phyloP scores from a whole-genome alignment of 352 stramenopile species.

The Phytophthora chlamydospora region DNA sequence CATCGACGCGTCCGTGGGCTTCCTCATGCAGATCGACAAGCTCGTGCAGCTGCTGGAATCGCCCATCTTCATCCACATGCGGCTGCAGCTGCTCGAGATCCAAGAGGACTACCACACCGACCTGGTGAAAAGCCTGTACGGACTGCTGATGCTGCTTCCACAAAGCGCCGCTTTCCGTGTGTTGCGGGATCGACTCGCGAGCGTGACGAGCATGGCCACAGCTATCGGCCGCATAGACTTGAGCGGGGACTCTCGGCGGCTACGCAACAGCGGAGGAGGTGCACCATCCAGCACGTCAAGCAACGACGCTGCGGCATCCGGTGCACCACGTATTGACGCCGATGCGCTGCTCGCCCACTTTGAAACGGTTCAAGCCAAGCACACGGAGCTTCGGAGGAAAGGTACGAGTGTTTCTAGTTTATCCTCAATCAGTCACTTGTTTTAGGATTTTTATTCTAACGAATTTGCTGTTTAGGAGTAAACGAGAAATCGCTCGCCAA shows the following conservation, averaged over 20 bases:
- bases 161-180: conserved; percentile 91
- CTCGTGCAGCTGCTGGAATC: conserved; percentile 99
- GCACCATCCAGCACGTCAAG: conserved; percentile 21
- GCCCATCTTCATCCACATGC: conserved; percentile 98
- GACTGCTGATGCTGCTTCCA: conserved; percentile 97
- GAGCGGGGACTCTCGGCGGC: conserved; percentile 33
- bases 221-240: conserved; percentile 81
- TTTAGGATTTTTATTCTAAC: background rate
- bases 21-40: conserved; percentile 99
- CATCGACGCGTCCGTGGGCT: conserved; percentile 97
- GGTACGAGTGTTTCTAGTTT: conserved; percentile 48
- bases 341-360: conserved; percentile 72
- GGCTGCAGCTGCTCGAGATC: conserved; percentile 98
- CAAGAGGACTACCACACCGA: conserved; percentile 94
- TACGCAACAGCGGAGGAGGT: conserved; percentile 16
- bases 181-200: conserved; percentile 80
- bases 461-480: conserved; percentile 36
- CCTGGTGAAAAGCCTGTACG: conserved; percentile 98
- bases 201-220: conserved; percentile 89
- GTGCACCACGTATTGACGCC: conserved; percentile 49
- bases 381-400: conserved; percentile 76
- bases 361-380: conserved; percentile 72
- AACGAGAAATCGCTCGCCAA: conserved; percentile 76
- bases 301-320: conserved; percentile 15
- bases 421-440: background rate